Base-by-base conservation (phyloP, 2,329 filamentous ascomycete genomes). In the Aspergillus carbonarius region DNA sequence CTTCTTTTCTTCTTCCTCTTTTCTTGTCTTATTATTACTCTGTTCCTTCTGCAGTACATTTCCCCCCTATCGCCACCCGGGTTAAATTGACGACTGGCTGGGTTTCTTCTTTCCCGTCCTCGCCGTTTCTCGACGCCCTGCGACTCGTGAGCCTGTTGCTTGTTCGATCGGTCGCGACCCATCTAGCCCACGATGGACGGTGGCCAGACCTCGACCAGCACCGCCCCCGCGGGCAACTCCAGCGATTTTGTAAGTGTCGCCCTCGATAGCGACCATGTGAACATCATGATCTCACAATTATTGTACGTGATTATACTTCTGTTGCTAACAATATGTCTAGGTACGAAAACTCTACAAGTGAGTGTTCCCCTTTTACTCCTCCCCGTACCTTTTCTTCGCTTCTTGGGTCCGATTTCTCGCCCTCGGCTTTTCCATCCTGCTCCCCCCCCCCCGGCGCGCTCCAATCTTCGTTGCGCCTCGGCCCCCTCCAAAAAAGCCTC, bases 341-440 rank as follows among this genome's bases (percentile, higher is more conserved):
- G 93, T 98, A 79, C 92, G 93, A 82, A 98, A 98, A 80, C 82
- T 98, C 66, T 98, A 97, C 84, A 96, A 96, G 93, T 98, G 88
- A 78, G 84, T 77, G 63, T 58, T 58, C 58, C 60, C 60, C 54
- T 64, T 58, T 52, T 49, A 57, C 51, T 44, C 32, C 54, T 60
- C 53, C 55, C 46, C 56, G 27, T 54, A 40, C 57, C 42, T 58
- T 30, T 50, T 37, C 52, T 39, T 50, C 55, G 20, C 51, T 54
- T 55, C 52, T 20, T 20, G 12, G 13, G 18, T 42, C 17, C 50
- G 35, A 37, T 49, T 53, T 34, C 53, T 32, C 56, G 54, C 40
- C 50, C 47, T 49, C 40, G 44, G 37, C 39, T 35, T 42, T 47
- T 30, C 34, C 39, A 52, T 35, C 57, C 59, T 54, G 39, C 50